Base-by-base conservation (phyloP, 1,284 basidiomycete genomes). In the Flammula alnicola region DNA sequence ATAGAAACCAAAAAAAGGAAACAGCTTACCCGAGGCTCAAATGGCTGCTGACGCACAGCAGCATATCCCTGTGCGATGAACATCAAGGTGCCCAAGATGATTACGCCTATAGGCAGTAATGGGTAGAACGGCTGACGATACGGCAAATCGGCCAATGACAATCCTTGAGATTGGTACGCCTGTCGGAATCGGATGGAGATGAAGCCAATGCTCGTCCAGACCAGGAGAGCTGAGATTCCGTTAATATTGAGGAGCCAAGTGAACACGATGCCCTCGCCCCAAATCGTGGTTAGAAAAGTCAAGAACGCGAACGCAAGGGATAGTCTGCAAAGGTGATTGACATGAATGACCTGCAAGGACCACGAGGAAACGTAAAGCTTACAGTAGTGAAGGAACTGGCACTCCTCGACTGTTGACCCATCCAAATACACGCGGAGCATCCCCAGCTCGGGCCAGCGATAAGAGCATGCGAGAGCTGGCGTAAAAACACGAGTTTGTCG, bases 161-260 rank as follows among this genome's bases (percentile, higher is more conserved):
- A 64, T 16, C 71, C 71, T 38, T 76, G 76, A 0, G 68, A 70
- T 16, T 47, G 54, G 64, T 75, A 80, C 5, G 77, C 78, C 10
- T 59, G 53, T 22, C 79, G 73, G 65, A 82, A 81, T 12, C 78
- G 76, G 27, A 80, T 47, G 1, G 78, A 80, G 27, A 81, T 78
- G 16, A 70, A 14, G 5, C 83, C 79, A 56, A 90, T 76, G 20
- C 76, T 75, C 23, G 71, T 77, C 83, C 84, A 88, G 17, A 80
- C 81, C 40, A 88, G 74, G 46, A 91, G 69, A 16, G 85, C 84
- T 1, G 85, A 84, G 49, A 88, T 82, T 7, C 86, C 81, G 5
- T 82, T 84, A 42, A 90, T 70, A 62, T 86, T 84, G 58, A 86
- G 76, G 27, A 86, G 69, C 84, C 79, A 80, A 2, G 74, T 76